Conservation (phyloP, 2,329 filamentous ascomycete species). For the Epicoccum nigrum region DNA sequence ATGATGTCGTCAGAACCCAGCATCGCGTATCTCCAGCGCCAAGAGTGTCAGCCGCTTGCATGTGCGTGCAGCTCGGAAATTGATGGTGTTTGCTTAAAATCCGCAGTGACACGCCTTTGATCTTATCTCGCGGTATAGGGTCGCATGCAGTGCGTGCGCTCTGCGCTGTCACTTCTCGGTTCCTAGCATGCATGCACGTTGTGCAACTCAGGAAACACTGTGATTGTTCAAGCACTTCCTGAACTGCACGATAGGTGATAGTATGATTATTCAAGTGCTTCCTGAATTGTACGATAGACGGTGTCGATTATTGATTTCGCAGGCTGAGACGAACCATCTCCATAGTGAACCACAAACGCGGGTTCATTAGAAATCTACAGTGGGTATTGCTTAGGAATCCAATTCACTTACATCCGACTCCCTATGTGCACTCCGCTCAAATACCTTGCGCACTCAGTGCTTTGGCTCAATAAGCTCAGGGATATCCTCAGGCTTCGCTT, state of each 20-base stretch:
- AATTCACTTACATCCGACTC: not conserved
- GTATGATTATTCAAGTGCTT: too few relatives aligned
- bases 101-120: too few relatives aligned
- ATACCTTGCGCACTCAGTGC: constrained; percentile 15
- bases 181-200: not conserved
- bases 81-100: not conserved
- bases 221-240: too few relatives aligned
- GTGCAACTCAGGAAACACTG: constrained; percentile 5
- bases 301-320: not conserved
- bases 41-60: constrained; percentile 13
- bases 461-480: constrained; percentile 64
- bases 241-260: too few relatives aligned
- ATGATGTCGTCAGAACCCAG: too few relatives aligned
- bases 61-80: constrained; percentile 4
- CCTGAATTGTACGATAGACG: too few relatives aligned
- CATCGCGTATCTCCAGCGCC: not conserved
- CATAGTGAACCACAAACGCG: not conserved
- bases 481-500: constrained; percentile 79
- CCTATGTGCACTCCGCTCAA: not conserved
- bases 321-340: not conserved
- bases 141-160: not conserved
- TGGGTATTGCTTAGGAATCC: constrained; percentile 20
- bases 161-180: too few relatives aligned
- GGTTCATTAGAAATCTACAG: constrained; percentile 14
- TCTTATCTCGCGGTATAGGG: too few relatives aligned